Conservation (phyloP, 805 yeast genomes). For the Candida verbasci region DNA sequence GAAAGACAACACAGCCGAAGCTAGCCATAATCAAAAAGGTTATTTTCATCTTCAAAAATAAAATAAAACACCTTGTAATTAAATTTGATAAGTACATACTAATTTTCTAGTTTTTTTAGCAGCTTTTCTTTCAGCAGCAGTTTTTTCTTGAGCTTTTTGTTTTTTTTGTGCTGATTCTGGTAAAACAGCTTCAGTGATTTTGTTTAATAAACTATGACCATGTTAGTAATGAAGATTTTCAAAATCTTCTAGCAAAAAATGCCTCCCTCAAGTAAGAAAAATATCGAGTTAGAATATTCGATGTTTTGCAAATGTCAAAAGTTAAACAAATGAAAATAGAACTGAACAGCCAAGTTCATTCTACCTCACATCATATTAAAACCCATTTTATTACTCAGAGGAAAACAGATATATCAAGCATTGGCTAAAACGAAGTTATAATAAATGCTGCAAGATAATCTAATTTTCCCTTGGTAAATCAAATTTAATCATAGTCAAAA, state of each 20-base stretch:
- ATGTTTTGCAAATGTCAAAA: constrained; percentile 21
- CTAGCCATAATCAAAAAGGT: constrained; percentile 55
- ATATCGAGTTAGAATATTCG: constrained; percentile 5
- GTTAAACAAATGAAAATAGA: constrained; percentile 17
- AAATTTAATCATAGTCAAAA: constrained; percentile 10
- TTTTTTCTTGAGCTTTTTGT: constrained; percentile 73
- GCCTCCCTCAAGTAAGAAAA: constrained; percentile 10
- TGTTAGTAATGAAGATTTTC: constrained; percentile 19
- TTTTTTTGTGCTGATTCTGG: constrained; percentile 89
- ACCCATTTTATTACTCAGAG: constrained; percentile 25
- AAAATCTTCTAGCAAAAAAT: constrained; percentile 4
- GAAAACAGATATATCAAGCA: constrained; percentile 43
- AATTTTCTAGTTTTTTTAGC: constrained; percentile 73
- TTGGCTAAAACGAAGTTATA: constrained; percentile 28
- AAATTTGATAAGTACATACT: constrained; percentile 53
- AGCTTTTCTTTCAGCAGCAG: constrained; percentile 73
- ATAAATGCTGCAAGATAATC: constrained; percentile 37
- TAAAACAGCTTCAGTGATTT: constrained; percentile 42
- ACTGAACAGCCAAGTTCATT: constrained; percentile 40
- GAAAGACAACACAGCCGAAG: constrained; percentile 67
- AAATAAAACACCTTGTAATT: not conserved
- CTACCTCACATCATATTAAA: constrained; percentile 20
- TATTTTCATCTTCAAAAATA: constrained; percentile 49
- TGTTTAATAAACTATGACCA: constrained; percentile 9
- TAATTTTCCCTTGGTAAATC: constrained; percentile 32